A percentile compares a stretch with the other conserved stretches of the same genome.
These are phyloP conservation scores for Penicillium sp. DNA, from an alignment of 2,329 filamentous ascomycete genomes.

Conservation along the genomic window DNA sequence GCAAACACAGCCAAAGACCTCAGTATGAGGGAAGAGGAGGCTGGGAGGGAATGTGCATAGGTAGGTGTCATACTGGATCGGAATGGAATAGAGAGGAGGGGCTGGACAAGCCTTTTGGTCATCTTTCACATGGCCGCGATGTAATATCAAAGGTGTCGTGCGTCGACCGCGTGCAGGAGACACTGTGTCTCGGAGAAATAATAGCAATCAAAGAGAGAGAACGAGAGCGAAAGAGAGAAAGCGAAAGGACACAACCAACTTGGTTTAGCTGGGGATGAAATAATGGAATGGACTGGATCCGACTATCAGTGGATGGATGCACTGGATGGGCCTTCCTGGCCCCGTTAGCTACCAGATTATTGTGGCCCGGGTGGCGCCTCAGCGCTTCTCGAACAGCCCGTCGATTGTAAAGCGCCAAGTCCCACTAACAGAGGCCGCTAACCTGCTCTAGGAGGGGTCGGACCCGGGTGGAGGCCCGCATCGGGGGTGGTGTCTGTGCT, in stretches of 20 bases:
- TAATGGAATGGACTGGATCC: background rate
- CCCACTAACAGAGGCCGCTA: slow-evolving; percentile 21
- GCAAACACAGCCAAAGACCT: background rate
- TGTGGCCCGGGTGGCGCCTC: slow-evolving; percentile 11
- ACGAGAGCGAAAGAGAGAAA: background rate
- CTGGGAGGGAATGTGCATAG: slow-evolving; percentile 1
- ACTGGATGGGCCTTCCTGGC: background rate
- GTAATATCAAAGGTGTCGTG: slow-evolving; percentile 6
- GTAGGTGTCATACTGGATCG: background rate
- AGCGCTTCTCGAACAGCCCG: slow-evolving; percentile 16
- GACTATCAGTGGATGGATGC: too few relatives aligned
- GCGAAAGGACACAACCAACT: background rate
- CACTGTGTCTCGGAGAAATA: slow-evolving; percentile 12
- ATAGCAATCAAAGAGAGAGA: slow-evolving; percentile 3
- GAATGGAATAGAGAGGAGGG: background rate
- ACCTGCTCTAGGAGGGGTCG: slow-evolving; percentile 21
- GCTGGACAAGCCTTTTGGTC: slow-evolving; percentile 12
- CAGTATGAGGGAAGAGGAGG: background rate
- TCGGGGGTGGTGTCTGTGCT: slow-evolving; percentile 18
- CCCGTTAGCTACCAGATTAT: slow-evolving; percentile 1
- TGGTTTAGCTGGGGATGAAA: slow-evolving; percentile 1
- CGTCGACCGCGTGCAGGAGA: slow-evolving; percentile 7
- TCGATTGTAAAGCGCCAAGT: slow-evolving; percentile 18
- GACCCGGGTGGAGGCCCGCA: slow-evolving; percentile 31
- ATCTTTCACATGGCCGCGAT: slow-evolving; percentile 8